These are phyloP conservation scores for Heritiera littoralis DNA, from an alignment of 345 rosid genomes.

Conservation along the genomic window DNA sequence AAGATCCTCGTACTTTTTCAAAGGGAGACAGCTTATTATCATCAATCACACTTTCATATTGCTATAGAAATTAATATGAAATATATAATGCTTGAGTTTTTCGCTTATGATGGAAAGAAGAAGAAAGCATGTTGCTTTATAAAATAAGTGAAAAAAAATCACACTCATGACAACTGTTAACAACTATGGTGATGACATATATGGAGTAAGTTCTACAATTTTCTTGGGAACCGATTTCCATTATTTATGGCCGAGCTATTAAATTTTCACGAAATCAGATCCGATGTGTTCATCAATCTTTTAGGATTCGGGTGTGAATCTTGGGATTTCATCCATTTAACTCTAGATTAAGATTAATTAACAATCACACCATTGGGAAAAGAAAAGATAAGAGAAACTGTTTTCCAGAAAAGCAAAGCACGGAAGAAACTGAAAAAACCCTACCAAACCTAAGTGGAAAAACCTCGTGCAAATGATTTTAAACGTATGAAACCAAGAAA, in stretches of 20 bases:
- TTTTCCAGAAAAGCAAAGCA: not conserved
- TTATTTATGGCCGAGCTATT: not conserved
- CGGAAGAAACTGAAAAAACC: not conserved
- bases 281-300: constrained; percentile 19
- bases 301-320: constrained; percentile 4
- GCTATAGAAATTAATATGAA: too few species aligned
- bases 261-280: constrained; percentile 20
- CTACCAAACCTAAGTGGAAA: not conserved
- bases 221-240: constrained; percentile 8
- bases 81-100: not conserved
- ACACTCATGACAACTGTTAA: constrained; percentile 23
- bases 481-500: not conserved
- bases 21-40: not conserved
- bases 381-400: not conserved
- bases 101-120: not conserved
- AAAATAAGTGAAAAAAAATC: constrained; percentile 4
- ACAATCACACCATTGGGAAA: not conserved
- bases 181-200: not conserved
- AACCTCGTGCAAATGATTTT: not conserved
- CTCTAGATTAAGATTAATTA: constrained; percentile 10
- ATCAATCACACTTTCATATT: not conserved
- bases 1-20: not conserved
- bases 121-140: not conserved
- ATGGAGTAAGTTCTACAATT: not conserved
- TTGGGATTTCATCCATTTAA: not conserved